Evolutionary conservation across 139 green algal species (phyloP), one percentile per base, ranked within the genome.

Genomic region (Eudorina sp.): DNA sequence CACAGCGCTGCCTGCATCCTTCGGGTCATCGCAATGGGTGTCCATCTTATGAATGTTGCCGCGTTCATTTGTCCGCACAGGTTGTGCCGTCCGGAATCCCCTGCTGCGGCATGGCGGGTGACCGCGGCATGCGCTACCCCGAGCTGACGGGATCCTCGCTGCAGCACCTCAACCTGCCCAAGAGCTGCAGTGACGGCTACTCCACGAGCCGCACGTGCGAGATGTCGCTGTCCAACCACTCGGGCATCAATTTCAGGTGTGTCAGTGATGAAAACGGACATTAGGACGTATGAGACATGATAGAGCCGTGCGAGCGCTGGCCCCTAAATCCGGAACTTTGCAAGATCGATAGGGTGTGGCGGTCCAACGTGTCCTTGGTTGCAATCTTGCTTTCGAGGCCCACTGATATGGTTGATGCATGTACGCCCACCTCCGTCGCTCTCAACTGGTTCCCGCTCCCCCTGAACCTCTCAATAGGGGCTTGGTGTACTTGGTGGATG

Each of bases 41-140:
- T n/a, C n/a, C n/a, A n/a, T n/a, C n/a, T n/a, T n/a, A n/a, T n/a
- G n/a, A n/a, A n/a, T n/a, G n/a, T n/a, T n/a, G n/a, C n/a, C n/a
- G n/a, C n/a, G n/a, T n/a, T n/a, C n/a, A n/a, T n/a, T n/a, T n/a
- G n/a, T n/a, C 36, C 25, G 9, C 58, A 9, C 79, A 85, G 79
- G 79, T 93, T 45, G 91, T 96, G 0, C 92, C 92, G 80, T 94
- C 91, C 0, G 96, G 96, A 83, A 95, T 99, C 40, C 97, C 97
- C 74, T 99, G 97, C 95, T 99, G 97, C 92, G 97, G 97, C 88
- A 99, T 99, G 97, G 97, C 97, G 2, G 97, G 97, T 23, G 97
- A 99, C 92, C 91, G 97, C 36, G 97, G 97, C 83, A 97, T 99
- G 97, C 94, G 97, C 48, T 99, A 96, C 91, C 95, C 96, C 3